Conservation (phyloP, 148 eudicot species). For the Fagopyrum homotropicum region DNA sequence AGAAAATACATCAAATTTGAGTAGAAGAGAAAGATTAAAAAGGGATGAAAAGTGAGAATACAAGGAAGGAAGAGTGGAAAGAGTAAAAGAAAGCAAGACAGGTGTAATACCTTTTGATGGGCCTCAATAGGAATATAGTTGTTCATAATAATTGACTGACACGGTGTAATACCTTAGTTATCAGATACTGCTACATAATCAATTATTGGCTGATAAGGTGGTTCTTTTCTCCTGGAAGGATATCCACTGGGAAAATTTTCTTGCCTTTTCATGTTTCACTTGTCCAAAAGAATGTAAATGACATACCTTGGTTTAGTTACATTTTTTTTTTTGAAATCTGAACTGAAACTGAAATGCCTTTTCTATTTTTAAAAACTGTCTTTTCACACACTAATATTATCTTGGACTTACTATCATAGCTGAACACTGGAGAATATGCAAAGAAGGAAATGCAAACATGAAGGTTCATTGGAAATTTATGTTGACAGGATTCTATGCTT, state of each 20-base stretch:
- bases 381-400: neutral
- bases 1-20: neutral
- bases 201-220: no score
- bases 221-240: no score
- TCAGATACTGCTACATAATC: no score
- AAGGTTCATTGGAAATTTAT: neutral
- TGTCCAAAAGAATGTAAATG: neutral
- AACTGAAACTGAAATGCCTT: neutral
- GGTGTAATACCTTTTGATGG: no score
- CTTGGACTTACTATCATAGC: neutral
- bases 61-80: neutral
- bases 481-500: neutral
- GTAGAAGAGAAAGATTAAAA: neutral
- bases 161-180: no score
- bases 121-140: neutral
- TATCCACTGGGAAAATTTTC: no score
- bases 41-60: neutral
- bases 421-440: neutral
- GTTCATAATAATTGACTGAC: no score
- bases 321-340: no score
- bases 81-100: neutral
- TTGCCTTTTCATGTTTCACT: neutral
- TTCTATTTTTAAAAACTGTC: neutral
- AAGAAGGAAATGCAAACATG: conserved; percentile 8
- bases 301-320: neutral